Base-by-base conservation (phyloP, 2,329 filamentous ascomycete species). In the Talaromyces sp. region DNA sequence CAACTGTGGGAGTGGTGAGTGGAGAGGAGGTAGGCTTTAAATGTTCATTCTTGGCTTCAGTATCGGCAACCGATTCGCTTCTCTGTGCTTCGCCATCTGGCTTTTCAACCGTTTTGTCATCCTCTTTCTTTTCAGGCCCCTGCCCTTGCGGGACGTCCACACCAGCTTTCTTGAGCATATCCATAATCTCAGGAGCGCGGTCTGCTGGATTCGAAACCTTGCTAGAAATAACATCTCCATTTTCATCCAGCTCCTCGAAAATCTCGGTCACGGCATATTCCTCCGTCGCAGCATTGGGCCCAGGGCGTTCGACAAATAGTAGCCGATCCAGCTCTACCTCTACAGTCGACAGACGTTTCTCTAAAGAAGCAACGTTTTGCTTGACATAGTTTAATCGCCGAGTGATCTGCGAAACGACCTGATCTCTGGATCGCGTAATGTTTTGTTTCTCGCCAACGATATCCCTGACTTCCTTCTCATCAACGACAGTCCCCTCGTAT, bases 371-470 rank as follows among this genome's bases (percentile, higher is more conserved):
- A 63, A 94, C 85, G 77, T 97, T 98, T 74, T 90, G 88, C 72
- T 88, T 86, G 63, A 97, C 92, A 76, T 98, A 98, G 76, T 97
- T 93, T 74, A 96, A 87, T 48, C 95, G 86, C 65, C 91, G 88
- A 24, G 86, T 84, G 52, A 96, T 83, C 27, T 91, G 78, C 71
- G 86, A 85, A 67, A 89, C 75, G 65, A 95, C 85, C 73, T 93
- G 88, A 60, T 83, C 80, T 65, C 82, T 81, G 52, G 82, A 82
- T 70, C 87, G 85, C 50, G 78, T 76, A 54, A 80, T 73, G 19
- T 72, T 74, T 43, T 75, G 71, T 48, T 70, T 70, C 31, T 79
- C 78, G 14, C 83, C 83, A 19, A 87, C 75, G 14, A 89, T 78
- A 19, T 82, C 79, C 58, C 80, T 79, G 64, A 89, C 80, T 73